Evolutionary conservation across 192 early-diverging fungal genomes (phyloP), one percentile per base, ranked within the genome.

Genomic region (Coemansia sp.): DNA sequence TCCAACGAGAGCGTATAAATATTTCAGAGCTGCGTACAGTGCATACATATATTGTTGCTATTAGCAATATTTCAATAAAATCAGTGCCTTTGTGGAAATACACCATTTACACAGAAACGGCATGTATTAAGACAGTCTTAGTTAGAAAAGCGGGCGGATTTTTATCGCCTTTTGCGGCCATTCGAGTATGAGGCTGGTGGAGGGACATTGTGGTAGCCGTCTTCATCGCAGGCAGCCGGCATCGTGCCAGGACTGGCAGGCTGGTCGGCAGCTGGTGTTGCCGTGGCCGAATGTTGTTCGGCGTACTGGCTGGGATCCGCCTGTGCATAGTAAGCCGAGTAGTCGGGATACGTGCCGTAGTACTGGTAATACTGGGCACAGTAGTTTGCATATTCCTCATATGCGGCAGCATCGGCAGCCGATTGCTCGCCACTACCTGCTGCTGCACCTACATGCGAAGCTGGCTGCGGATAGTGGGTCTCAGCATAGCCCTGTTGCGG

Each of bases 301-400:
- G 44, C 40, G 21, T 51, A 44, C 26, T 64, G 31, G 18, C 18
- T 39, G 6, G 51, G 26, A 13, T 59, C 39, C 14, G 53, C 44
- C 23, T 67, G 64, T 16, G 39, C 45, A 41, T 74, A 68, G 57
- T 74, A 70, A 10, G 40, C 46, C 21, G 67, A 61, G 30, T 61
- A 57, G 50, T 70, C 73, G 15, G 73, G 74, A 13, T 78, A 78
- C 9, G 56, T 54, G 23, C 68, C 74, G 19, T 78, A 78, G 44
- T 78, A 71, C 47, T 78, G 67, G 52, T 78, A 78, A 23, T 78
- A 78, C 48, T 78, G 68, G 5, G 67, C 57, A 55, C 53, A 71
- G 26, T 71, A 78, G 19, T 54, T 51, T 23, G 64, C 51, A 40
- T 71, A 78, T 10, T 78, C 72, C 5, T 65, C 57, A n/a, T 61